Percentiles rank a stretch among this genome's conserved stretches.
These are phyloP conservation scores for Aureobasidium lini DNA, from an alignment of 2,329 filamentous ascomycete species.

Conservation along the genomic window DNA sequence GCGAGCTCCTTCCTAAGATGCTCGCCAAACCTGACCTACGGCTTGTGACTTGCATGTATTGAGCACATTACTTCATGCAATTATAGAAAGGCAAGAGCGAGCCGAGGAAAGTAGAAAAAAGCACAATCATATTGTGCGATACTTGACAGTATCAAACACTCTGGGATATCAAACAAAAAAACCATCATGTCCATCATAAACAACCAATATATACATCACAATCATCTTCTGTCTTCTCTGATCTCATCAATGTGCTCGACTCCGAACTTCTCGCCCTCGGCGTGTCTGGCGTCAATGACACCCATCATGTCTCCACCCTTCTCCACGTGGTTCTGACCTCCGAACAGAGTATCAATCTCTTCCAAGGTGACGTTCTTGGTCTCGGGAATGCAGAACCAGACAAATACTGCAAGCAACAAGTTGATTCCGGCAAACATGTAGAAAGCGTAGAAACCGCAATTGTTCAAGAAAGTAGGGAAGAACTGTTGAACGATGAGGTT, in stretches of 20 bases:
- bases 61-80: no score
- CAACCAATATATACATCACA: no score
- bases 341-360: slow-evolving; percentile 51
- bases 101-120: no score
- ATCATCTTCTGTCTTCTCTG: background rate
- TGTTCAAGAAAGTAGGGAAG: slow-evolving; percentile 59
- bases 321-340: slow-evolving; percentile 49
- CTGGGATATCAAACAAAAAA: no score
- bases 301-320: slow-evolving; percentile 44
- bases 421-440: slow-evolving; percentile 48
- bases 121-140: no score
- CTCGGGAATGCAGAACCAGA: slow-evolving; percentile 37
- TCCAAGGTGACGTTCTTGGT: slow-evolving; percentile 43
- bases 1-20: no score
- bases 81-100: no score
- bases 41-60: no score
- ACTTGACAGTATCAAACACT: no score
- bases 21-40: no score
- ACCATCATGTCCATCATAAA: no score
- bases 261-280: slow-evolving; percentile 14
- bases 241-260: background rate
- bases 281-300: slow-evolving; percentile 29
- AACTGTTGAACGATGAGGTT: slow-evolving; percentile 63
- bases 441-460: slow-evolving; percentile 49
- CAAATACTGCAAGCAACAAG: slow-evolving; percentile 33